Conservation (phyloP, 1,284 basidiomycete species). For the Exsudoporus floridanus region DNA sequence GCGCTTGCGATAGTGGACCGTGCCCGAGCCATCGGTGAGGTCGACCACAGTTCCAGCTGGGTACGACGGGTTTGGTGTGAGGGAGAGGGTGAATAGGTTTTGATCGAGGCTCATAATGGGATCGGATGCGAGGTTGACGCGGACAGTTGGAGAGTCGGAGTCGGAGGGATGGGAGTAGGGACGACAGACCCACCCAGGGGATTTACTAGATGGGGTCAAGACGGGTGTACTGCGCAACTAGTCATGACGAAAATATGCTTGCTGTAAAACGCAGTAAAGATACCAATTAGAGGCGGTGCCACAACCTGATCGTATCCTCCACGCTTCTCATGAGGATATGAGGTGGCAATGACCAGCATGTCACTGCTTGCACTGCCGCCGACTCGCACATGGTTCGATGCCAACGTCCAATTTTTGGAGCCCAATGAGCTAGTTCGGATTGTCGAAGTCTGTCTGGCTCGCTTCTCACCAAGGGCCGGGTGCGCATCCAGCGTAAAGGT, state of each 20-base stretch:
- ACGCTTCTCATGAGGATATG: too few species aligned
- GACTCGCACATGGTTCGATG: too few species aligned
- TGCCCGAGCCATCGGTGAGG: slow-evolving; percentile 62
- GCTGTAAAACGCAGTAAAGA: background rate
- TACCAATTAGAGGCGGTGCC: background rate
- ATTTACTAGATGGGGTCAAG: background rate
- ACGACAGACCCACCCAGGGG: background rate
- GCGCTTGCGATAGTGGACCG: slow-evolving; percentile 67
- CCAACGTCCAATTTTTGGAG: too few species aligned
- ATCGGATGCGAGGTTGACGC: background rate
- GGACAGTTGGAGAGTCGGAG: background rate
- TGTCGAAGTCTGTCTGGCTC: too few species aligned
- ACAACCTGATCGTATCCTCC: too few species aligned
- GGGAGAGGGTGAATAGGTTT: slow-evolving; percentile 74
- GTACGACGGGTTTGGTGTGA: slow-evolving; percentile 57
- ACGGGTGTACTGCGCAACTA: background rate
- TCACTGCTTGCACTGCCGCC: too few species aligned
- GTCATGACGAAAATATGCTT: background rate
- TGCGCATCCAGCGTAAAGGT: too few species aligned
- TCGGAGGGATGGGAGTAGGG: background rate
- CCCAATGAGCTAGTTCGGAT: too few species aligned
- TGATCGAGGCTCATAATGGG: slow-evolving; percentile 75
- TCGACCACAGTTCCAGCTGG: slow-evolving; percentile 54
- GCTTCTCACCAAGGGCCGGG: too few species aligned
- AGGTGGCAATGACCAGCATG: too few species aligned